A percentile compares a stretch with the other conserved stretches of the same genome.
phyloP scores from a whole-genome alignment of 352 stramenopile genomes.

The Thalassiosira exigua region DNA sequence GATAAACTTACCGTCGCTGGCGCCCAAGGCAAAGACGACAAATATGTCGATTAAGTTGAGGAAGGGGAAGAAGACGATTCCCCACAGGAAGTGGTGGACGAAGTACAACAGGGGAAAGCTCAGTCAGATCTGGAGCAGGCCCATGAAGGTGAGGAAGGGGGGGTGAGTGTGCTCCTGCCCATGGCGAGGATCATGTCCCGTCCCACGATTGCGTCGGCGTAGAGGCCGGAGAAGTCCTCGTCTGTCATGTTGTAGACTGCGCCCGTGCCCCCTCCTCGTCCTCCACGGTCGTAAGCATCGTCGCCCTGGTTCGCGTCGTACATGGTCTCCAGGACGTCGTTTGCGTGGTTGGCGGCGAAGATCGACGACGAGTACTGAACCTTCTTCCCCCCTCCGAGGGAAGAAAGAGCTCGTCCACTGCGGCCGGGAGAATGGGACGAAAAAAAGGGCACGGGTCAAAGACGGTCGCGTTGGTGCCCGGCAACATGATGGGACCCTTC shows the following conservation, averaged over 20 bases:
- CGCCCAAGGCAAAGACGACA: constrained; percentile 58
- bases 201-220: constrained; percentile 26
- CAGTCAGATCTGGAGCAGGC: constrained; percentile 50
- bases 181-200: constrained; percentile 49
- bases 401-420: too few relatives aligned
- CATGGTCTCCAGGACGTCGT: constrained; percentile 29
- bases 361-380: too few relatives aligned
- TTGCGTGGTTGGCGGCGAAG: too few relatives aligned
- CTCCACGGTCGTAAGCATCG: constrained; percentile 8
- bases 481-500: too few relatives aligned
- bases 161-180: constrained; percentile 49
- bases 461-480: too few relatives aligned
- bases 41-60: constrained; percentile 65
- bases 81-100: constrained; percentile 46
- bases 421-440: too few relatives aligned
- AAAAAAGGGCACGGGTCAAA: too few relatives aligned
- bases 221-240: constrained; percentile 36
- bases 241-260: constrained; percentile 49
- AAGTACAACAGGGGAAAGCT: constrained; percentile 53
- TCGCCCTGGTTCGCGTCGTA: constrained; percentile 23
- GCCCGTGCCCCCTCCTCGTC: background rate
- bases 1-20: too few relatives aligned
- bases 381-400: too few relatives aligned
- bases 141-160: constrained; percentile 54
- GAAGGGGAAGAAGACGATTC: constrained; percentile 59